Evolutionary conservation across 331 rosid genomes (phyloP).

Genomic region (Quercus phellos): DNA sequence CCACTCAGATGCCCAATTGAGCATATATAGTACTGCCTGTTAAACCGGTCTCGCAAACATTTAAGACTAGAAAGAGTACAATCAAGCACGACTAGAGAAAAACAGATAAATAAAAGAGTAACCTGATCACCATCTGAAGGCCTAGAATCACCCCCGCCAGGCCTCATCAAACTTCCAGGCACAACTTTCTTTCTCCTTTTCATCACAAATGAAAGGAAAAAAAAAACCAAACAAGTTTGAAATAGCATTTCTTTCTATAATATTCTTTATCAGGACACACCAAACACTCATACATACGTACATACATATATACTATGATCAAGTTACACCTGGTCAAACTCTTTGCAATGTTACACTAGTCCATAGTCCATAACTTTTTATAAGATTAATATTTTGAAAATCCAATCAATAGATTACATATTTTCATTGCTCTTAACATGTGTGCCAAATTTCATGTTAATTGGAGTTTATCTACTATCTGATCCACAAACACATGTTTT

Average conservation of each 20-base stretch:
- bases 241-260: neutral
- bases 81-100: neutral
- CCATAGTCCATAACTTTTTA: too few species aligned
- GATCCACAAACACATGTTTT: too few species aligned
- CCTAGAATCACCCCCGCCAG: constrained; percentile 73
- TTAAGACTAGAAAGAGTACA: neutral
- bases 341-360: too few species aligned
- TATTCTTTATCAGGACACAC: neutral
- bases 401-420: too few species aligned
- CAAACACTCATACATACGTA: too few species aligned
- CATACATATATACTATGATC: too few species aligned
- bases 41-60: neutral
- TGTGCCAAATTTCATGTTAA: too few species aligned
- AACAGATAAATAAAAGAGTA: constrained; percentile 13
- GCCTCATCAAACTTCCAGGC: constrained; percentile 82
- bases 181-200: constrained; percentile 75
- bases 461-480: too few species aligned
- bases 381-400: too few species aligned
- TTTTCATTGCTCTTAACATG: too few species aligned
- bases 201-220: constrained; percentile 6
- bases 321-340: too few species aligned
- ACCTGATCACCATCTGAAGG: constrained; percentile 91
- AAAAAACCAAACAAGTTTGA: neutral
- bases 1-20: neutral
- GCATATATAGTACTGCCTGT: neutral